Percentiles rank a stretch among this genome's conserved stretches.
These are phyloP conservation scores for Urostyla sp. DNA, from an alignment of 73 alveolate species.

Conservation along the genomic window DNA sequence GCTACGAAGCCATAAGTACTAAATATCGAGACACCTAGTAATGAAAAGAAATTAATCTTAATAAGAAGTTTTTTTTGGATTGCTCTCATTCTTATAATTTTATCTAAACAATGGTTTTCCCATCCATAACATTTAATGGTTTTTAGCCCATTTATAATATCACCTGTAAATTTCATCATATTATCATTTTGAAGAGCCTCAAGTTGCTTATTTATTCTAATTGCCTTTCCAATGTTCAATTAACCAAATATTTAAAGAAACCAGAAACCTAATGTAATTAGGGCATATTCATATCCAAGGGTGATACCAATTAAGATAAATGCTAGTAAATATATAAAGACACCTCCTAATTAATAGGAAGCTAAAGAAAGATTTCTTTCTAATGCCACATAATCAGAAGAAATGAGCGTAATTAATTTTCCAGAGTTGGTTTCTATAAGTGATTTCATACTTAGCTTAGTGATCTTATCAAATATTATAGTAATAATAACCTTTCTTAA, in stretches of 20 bases:
- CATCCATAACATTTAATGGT: conserved; percentile 66
- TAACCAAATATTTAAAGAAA: not conserved
- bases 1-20: no score
- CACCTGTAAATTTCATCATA: conserved; percentile 37
- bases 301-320: not conserved
- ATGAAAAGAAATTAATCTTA: no score
- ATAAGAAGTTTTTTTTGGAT: not conserved
- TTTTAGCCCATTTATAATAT: conserved; percentile 53
- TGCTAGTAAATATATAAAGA: not conserved
- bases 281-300: conserved; percentile 9
- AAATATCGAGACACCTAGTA: no score
- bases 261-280: not conserved
- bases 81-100: conserved; percentile 1
- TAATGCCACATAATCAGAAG: not conserved
- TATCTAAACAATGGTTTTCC: conserved; percentile 39
- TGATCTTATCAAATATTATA: not conserved
- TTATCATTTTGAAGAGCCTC: conserved; percentile 18
- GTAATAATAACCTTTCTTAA: conserved; percentile 11
- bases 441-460: not conserved
- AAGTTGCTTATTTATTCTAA: not conserved
- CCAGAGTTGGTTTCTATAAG: conserved; percentile 37
- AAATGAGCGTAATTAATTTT: conserved; percentile 12
- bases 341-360: conserved; percentile 15
- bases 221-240: not conserved
- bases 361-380: not conserved